Percentiles rank a stretch among this genome's conserved stretches.
phyloP scores from a whole-genome alignment of 495 filamentous ascomycete genomes.

The Lasiosphaeriaceae sp. region DNA sequence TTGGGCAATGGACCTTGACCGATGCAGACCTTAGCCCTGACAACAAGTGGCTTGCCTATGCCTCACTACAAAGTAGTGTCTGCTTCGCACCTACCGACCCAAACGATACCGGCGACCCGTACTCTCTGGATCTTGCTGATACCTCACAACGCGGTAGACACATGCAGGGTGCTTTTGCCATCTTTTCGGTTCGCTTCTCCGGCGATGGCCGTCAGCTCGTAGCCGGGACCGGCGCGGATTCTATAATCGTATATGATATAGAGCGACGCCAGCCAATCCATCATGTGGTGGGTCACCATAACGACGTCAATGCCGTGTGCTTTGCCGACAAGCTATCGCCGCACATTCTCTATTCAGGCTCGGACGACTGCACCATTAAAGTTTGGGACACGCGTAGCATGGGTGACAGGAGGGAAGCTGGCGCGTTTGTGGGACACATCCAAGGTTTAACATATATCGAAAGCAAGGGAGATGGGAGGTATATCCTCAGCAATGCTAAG shows the following conservation, averaged over 20 bases:
- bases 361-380: constrained; percentile 89
- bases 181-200: constrained; percentile 90
- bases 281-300: constrained; percentile 69
- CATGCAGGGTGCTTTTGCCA: constrained; percentile 49
- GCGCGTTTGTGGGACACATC: constrained; percentile 89
- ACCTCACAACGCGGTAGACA: constrained; percentile 26
- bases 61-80: constrained; percentile 75
- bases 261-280: constrained; percentile 71
- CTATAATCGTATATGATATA: constrained; percentile 91
- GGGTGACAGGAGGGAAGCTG: constrained; percentile 81
- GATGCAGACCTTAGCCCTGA: constrained; percentile 91
- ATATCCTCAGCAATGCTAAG: constrained; percentile 90
- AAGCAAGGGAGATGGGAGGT: constrained; percentile 92
- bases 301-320: constrained; percentile 96
- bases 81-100: constrained; percentile 87
- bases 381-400: constrained; percentile 95
- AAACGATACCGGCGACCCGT: constrained; percentile 70
- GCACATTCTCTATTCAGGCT: constrained; percentile 94
- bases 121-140: constrained; percentile 64
- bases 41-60: constrained; percentile 85
- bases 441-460: constrained; percentile 95
- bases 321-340: constrained; percentile 87
- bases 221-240: constrained; percentile 73
- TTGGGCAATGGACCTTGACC: constrained; percentile 91
- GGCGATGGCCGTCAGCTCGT: constrained; percentile 90